Base-by-base conservation (phyloP, 306 rosid species). In the Phaseolus lunatus region DNA sequence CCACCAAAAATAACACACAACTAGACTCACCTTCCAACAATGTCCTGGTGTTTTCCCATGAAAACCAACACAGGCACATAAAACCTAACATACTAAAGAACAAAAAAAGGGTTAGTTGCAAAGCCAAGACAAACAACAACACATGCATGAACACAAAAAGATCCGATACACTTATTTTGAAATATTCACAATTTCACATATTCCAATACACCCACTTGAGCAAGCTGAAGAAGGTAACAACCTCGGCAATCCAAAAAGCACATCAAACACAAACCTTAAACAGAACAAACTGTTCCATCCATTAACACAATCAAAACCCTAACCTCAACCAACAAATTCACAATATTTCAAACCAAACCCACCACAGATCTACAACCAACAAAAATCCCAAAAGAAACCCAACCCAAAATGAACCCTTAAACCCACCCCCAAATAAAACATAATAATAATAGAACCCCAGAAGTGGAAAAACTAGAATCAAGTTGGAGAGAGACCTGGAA, bases 301-400 rank as follows among this genome's bases (percentile, higher is more conserved):
- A 48, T 69, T 80, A 45, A 47, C 18, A 49, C 19, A 31, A 63
- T 72, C n/a, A 52, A 81, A 81, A 81, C 83, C 88, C 85, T 73
- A 77, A 72, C 70, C 64, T 47, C 43, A 29, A 31, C 31, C 63
- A 70, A 70, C 29, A 79, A 73, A 74, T 11, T 29, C 71, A 74
- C 47, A 58, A 33, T 3, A 59, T 35, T 58, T 67, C 43, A 80
- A 63, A 72, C 56, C 3, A 78, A 81, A 67, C 64, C 43, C 20
- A 57, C 69, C 8, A 39, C 58, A 66, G 83, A 84, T 84, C 85
- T 67, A 71, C 53, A 18, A 61, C 56, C 54, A 67, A 77, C 10
- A 74, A n/a, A 80, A 75, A 41, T 31, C 53, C 35, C 48, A 70
- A 20, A 16, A 53, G 1, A 43, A 53, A 75, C 5, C 10, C 12